Conservation (phyloP, 495 filamentous ascomycete genomes). For the Letharia columbiana region DNA sequence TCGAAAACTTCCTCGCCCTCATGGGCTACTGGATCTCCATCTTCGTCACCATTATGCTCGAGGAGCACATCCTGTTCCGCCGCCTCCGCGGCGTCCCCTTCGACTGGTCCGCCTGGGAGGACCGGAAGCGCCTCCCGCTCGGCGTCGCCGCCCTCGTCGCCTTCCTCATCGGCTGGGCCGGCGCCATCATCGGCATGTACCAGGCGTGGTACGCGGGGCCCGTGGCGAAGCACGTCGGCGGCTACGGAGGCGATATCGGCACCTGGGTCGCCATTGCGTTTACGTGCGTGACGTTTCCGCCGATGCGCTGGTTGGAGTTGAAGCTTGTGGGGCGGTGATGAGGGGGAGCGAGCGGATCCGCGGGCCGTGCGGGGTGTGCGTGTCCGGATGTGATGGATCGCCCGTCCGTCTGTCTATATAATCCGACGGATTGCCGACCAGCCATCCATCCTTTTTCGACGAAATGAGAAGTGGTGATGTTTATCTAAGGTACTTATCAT, state of each 20-base stretch:
- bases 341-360: too few relatives aligned
- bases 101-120: constrained; percentile 51
- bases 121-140: constrained; percentile 42
- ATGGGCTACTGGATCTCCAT: constrained; percentile 54
- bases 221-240: constrained; percentile 40
- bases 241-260: constrained; percentile 33
- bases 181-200: constrained; percentile 52
- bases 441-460: too few relatives aligned
- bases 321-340: constrained; percentile 31
- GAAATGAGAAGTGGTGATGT: too few relatives aligned
- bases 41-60: constrained; percentile 43
- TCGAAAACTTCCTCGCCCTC: constrained; percentile 49
- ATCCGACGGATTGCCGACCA: too few relatives aligned
- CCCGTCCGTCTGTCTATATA: too few relatives aligned
- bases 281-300: constrained; percentile 36
- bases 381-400: too few relatives aligned
- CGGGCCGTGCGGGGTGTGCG: too few relatives aligned
- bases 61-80: constrained; percentile 46
- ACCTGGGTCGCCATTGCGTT: constrained; percentile 39
- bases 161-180: constrained; percentile 52
- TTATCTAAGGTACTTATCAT: too few relatives aligned
- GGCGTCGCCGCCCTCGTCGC: constrained; percentile 49
- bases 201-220: constrained; percentile 52
- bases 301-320: constrained; percentile 36
- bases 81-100: constrained; percentile 32